Conservation (phyloP, 176 grass and related monocot genomes). For the Neostapfia colusana region DNA sequence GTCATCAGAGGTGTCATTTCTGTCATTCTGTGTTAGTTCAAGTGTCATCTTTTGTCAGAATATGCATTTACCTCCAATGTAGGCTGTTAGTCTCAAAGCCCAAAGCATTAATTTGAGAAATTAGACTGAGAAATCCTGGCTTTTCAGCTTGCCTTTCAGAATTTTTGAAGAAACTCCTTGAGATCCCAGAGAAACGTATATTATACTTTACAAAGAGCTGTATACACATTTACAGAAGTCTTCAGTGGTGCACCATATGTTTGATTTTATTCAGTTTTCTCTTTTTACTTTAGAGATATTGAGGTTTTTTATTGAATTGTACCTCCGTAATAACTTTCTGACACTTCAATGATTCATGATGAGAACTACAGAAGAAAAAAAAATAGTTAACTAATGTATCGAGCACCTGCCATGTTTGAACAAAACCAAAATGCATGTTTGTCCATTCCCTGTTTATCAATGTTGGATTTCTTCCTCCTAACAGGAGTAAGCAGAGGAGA, state of each 20-base stretch:
- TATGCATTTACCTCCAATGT: slow-evolving; percentile 82
- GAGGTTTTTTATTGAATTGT: slow-evolving; percentile 28
- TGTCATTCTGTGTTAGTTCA: not conserved
- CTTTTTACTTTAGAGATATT: not conserved
- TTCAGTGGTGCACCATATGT: slow-evolving; percentile 21
- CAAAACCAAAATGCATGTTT: slow-evolving; percentile 21
- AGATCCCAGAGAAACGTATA: slow-evolving; percentile 89
- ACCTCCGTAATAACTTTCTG: slow-evolving; percentile 97
- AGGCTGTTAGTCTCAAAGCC: slow-evolving; percentile 72
- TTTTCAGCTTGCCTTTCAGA: slow-evolving; percentile 49
- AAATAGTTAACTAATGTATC: slow-evolving; percentile 34
- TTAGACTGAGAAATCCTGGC: slow-evolving; percentile 60
- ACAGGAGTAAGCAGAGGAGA: no score
- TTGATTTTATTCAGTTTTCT: slow-evolving; percentile 21
- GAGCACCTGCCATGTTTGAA: slow-evolving; percentile 17
- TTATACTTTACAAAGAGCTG: slow-evolving; percentile 98
- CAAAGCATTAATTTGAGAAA: slow-evolving; percentile 85
- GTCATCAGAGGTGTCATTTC: not conserved
- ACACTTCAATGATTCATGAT: slow-evolving; percentile 87
- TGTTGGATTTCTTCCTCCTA: no score
- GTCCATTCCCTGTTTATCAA: slow-evolving; percentile 9
- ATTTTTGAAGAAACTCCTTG: slow-evolving; percentile 81
- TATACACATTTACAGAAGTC: slow-evolving; percentile 39
- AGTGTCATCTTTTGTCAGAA: slow-evolving; percentile 20
- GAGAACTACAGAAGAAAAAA: slow-evolving; percentile 61